These are phyloP conservation scores for Grigorovia transvaalensis DNA, from an alignment of 805 yeast genomes.

Conservation along the genomic window DNA sequence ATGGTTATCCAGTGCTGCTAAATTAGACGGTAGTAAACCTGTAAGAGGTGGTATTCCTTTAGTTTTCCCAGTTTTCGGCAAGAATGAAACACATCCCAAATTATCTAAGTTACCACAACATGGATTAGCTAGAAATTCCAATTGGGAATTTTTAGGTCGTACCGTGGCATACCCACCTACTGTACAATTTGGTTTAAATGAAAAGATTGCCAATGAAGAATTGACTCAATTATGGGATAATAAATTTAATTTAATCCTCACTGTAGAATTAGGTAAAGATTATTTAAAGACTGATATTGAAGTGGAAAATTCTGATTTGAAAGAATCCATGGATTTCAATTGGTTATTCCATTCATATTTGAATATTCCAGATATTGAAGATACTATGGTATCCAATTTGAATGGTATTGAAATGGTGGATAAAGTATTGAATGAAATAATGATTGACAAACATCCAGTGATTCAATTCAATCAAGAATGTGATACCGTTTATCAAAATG, in stretches of 20 bases:
- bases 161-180: conserved; percentile 59
- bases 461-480: conserved; percentile 65
- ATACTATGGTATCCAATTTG: conserved; percentile 66
- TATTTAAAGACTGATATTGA: conserved; percentile 60
- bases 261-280: conserved; percentile 51
- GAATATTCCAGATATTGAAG: conserved; percentile 65
- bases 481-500: conserved; percentile 71
- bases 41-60: conserved; percentile 97
- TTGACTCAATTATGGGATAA: conserved; percentile 48
- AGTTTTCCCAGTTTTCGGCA: conserved; percentile 92
- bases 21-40: conserved; percentile 83
- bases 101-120: conserved; percentile 79
- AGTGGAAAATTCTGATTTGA: conserved; percentile 56
- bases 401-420: conserved; percentile 65
- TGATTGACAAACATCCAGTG: conserved; percentile 66
- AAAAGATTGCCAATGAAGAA: conserved; percentile 65
- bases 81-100: conserved; percentile 44
- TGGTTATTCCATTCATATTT: conserved; percentile 93
- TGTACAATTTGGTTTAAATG: conserved; percentile 83
- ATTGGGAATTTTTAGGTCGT: conserved; percentile 93
- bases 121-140: conserved; percentile 85
- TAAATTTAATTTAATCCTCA: conserved; percentile 69
- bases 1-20: conserved; percentile 72
- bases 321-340: conserved; percentile 64
- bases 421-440: conserved; percentile 55